phyloP scores from a whole-genome alignment of 768 basidiomycete genomes.

The Lactarius evosmus region DNA sequence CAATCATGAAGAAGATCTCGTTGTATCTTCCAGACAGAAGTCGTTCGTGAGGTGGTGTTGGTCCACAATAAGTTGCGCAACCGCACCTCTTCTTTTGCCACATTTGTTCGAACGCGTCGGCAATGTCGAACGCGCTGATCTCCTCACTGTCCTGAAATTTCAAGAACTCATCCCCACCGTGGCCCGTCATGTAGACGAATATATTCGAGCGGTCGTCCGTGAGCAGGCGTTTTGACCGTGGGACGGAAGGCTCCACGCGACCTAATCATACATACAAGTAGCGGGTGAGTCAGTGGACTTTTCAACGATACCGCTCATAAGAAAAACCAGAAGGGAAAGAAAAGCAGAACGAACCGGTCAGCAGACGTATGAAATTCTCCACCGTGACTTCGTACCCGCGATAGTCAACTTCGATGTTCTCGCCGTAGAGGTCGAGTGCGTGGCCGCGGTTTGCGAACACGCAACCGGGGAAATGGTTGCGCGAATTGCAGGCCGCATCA shows the following conservation, averaged over 20 bases:
- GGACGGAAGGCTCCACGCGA: conserved; percentile 77
- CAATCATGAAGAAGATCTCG: conserved; percentile 96
- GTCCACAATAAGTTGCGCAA: neutral
- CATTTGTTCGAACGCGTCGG: conserved; percentile 98
- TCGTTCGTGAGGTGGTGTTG: neutral
- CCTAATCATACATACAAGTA: conserved; percentile 49
- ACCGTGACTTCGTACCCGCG: conserved; percentile 97
- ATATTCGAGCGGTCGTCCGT: conserved; percentile 90
- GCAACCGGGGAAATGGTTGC: conserved; percentile 88
- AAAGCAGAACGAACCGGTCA: conserved; percentile 67
- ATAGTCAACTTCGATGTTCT: conserved; percentile 97
- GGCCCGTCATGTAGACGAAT: conserved; percentile 98
- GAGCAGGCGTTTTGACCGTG: conserved; percentile 87
- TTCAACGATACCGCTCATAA: neutral
- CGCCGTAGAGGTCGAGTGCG: conserved; percentile 87
- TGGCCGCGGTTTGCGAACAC: conserved; percentile 88
- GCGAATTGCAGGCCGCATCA: conserved; percentile 89
- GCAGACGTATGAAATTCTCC: conserved; percentile 87
- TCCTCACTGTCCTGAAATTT: conserved; percentile 99
- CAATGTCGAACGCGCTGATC: conserved; percentile 94
- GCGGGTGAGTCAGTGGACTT: neutral
- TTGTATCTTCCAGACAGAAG: conserved; percentile 60
- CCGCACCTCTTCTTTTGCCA: conserved; percentile 86
- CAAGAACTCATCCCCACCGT: conserved; percentile 96
- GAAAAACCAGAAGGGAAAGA: neutral